Evolutionary conservation across 345 rosid genomes (phyloP).

Genomic region (Pugionium dolabratum): DNA sequence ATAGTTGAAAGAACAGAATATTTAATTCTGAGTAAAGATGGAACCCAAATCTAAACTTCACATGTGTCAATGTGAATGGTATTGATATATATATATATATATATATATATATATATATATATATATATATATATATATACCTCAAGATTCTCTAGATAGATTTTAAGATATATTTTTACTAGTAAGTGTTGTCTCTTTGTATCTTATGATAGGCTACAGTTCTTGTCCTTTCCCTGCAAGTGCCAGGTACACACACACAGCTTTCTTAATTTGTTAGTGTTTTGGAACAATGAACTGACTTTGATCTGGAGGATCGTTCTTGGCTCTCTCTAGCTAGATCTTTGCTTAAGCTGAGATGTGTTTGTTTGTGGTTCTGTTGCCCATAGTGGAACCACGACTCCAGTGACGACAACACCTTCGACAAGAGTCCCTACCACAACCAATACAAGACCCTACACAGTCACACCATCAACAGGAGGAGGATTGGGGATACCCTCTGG

Average conservation of each 20-base stretch:
- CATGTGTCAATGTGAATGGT: slow-evolving; percentile 19
- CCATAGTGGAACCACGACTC: slow-evolving; percentile 38
- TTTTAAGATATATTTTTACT: background rate
- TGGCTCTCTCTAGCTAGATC: too few species aligned
- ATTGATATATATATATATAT: background rate
- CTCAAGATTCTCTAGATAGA: slow-evolving; percentile 28
- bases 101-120: slow-evolving; percentile 10
- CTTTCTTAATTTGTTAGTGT: too few species aligned
- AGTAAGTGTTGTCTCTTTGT: slow-evolving; percentile 30
- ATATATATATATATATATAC: slow-evolving; percentile 5
- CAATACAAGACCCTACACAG: slow-evolving; percentile 39
- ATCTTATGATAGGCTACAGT: slow-evolving; percentile 36
- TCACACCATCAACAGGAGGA: slow-evolving; percentile 33
- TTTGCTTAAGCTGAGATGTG: background rate
- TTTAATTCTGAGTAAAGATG: too few species aligned
- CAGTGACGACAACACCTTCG: slow-evolving; percentile 45
- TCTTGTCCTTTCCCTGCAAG: slow-evolving; percentile 42
- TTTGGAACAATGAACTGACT: too few species aligned
- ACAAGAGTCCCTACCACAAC: slow-evolving; percentile 43
- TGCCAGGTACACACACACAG: slow-evolving; percentile 28
- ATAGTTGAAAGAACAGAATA: background rate
- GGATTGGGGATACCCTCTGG: slow-evolving; percentile 36
- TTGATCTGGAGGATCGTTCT: too few species aligned
- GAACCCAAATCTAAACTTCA: slow-evolving; percentile 18
- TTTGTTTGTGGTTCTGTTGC: background rate